Base-by-base conservation (phyloP, 23 red algal species). In the Gracilaria domingensis region DNA sequence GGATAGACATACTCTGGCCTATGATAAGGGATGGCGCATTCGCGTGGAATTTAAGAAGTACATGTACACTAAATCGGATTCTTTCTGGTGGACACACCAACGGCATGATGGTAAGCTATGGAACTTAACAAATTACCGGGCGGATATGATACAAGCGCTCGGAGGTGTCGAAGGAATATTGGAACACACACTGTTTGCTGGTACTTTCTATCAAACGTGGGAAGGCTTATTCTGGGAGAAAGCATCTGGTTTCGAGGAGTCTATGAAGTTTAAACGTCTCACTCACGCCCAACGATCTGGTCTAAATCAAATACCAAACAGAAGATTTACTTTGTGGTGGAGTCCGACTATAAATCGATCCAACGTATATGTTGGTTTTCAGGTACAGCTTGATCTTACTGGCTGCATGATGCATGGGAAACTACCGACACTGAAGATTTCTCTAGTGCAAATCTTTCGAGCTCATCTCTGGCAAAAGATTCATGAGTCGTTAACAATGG, bases 361-460 rank as follows among this genome's bases (percentile, higher is more conserved):
- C 33, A 95, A 95, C 62, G 97, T 99, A 0, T 99, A 99, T 80
- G 94, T 99, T 26, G 97, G 97, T 30, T 99, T 99, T 74, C 97
- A 95, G 40, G 97, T 96, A 59, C 97, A 99, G 67, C 91, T 99
- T 28, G 97, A 99, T 92, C 90, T 99, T 51, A 99, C 97, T 24
- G 97, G 97, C 11, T 96, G 95, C 60, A 96, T 99, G 77, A 99
- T 99, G 97, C 94, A 99, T 61, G 97, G 97, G 20, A 99, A 99
- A 78, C 59, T 99, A 29, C 94, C 97, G 3, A 96, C 97, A 35
- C 61, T 99, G 26, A 99, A 99, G 80, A 94, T 99, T 32, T 96
- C 93, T 35, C 80, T 99, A 20, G 88, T 99, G 14, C 97, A 99
- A 47, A 93, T 99, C 28, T 99, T 99, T 75, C 91, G 97, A 47